phyloP scores from a whole-genome alignment of 257 asterid genomes.

The Knoxia roxburghii region DNA sequence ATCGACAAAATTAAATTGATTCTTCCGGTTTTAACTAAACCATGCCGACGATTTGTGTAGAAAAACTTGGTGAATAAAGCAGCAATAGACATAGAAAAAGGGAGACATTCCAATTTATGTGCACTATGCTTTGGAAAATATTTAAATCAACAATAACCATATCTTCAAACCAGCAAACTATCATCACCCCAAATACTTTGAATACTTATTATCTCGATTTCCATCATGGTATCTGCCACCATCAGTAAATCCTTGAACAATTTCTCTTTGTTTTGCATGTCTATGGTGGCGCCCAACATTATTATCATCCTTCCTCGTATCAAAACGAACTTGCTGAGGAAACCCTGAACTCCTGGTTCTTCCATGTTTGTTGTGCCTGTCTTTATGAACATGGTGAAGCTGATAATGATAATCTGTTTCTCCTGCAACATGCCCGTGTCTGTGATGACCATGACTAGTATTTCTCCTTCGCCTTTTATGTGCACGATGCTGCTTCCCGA shows the following conservation, averaged over 20 bases:
- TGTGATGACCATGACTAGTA: conserved; percentile 26
- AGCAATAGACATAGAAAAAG: too few relatives aligned
- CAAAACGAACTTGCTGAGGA: conserved; percentile 23
- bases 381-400: conserved; percentile 72
- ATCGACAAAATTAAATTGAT: too few relatives aligned
- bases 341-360: conserved; percentile 38
- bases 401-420: conserved; percentile 50
- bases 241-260: conserved; percentile 17
- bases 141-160: too few relatives aligned
- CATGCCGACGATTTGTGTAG: too few relatives aligned
- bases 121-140: too few relatives aligned
- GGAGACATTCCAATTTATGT: too few relatives aligned
- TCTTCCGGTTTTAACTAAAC: too few relatives aligned
- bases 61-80: too few relatives aligned
- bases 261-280: conserved; percentile 33
- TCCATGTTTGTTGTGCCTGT: conserved; percentile 52
- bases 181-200: too few relatives aligned
- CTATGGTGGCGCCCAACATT: conserved; percentile 37
- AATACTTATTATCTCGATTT: conserved; percentile 24
- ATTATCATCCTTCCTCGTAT: conserved; percentile 29
- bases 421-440: conserved; percentile 29
- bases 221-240: conserved; percentile 15
- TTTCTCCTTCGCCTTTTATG: conserved; percentile 35
- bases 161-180: too few relatives aligned
- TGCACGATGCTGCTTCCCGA: conserved; percentile 40